Evolutionary conservation across 2,329 filamentous ascomycete genomes (phyloP), one percentile per base, ranked within the genome.

Genomic region (Diaporthe citri): DNA sequence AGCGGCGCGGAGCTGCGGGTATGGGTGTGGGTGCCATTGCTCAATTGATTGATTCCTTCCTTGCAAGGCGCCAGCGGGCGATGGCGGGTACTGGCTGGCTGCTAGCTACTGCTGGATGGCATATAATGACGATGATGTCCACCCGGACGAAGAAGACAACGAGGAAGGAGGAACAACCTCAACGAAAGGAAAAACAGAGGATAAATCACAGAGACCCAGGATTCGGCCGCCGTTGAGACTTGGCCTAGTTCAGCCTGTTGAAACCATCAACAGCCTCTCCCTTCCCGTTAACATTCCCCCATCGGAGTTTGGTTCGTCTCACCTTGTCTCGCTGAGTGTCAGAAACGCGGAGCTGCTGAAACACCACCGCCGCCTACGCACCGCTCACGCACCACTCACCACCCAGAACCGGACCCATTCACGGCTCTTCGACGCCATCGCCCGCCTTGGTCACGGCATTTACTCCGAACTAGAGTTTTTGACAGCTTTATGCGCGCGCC

Each of bases 391-490:
- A 25, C 34, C 59, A 28, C 59, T 13, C 39, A 31, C 39, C 25
- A 25, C 15, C 7, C 39, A 31, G 3, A 4, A 46, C 8, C n/a
- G 39, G 34, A 9, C 39, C 31, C 28, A 34, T 1, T 57, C 34
- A 43, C 67, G 39, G 39, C 67, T 59, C 39, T 52, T 52, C 41
- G 48, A 56, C 67, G 55, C 43, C 69, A 31, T 71, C 52, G 25
- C 31, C 67, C 52, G 64, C 66, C 46, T 48, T 55, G 3, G 12
- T 15, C 69, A 70, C 59, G 41, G 48, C 48, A 46, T 77, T 74
- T 64, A 71, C 72, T 73, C 71, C 66, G 55, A 52, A 52, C 34
- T 76, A 48, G 59, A 46, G 43, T 31, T 52, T 69, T 55, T 52
- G 43, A 52, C 56, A n/a, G 34, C 60, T 72, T 51, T 36, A 69